Conservation (phyloP, 2,329 filamentous ascomycete genomes). For the Emmonsiellopsis sp. region DNA sequence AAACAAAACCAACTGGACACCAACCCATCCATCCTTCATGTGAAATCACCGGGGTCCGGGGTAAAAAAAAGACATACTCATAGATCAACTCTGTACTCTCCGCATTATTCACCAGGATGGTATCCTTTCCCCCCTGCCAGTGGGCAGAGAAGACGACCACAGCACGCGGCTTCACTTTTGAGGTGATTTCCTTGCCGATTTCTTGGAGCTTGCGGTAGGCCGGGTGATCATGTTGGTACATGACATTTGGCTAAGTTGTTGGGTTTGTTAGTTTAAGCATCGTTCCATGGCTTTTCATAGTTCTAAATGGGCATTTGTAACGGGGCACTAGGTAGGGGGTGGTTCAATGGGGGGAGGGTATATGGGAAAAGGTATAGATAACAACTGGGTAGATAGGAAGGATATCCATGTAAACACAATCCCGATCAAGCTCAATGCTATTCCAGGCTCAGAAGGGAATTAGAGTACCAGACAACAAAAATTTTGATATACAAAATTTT, state of each 20-base stretch:
- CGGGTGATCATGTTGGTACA: constrained; percentile 60
- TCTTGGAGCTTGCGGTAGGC: constrained; percentile 55
- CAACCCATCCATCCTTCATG: neutral
- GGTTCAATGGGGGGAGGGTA: no score
- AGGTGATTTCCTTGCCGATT: constrained; percentile 62
- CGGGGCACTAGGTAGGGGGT: no score
- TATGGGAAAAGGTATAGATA: no score
- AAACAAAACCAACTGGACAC: no score
- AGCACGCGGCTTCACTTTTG: constrained; percentile 60
- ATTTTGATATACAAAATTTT: no score
- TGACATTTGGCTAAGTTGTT: constrained; percentile 46
- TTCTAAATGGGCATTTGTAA: no score
- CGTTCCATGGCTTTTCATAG: neutral
- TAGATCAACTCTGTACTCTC: constrained; percentile 60
- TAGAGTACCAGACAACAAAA: no score
- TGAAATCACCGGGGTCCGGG: neutral
- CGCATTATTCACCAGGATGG: constrained; percentile 57
- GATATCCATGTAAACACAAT: no score
- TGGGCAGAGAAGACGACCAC: constrained; percentile 71
- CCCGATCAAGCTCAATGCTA: no score
- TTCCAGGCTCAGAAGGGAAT: no score
- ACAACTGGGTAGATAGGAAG: no score
- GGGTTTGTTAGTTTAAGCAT: neutral
- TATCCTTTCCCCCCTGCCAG: constrained; percentile 54
- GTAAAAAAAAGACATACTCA: constrained; percentile 39